Percentiles rank a stretch among this genome's conserved stretches.
phyloP scores from a whole-genome alignment of 2,329 filamentous ascomycete genomes.

The Beauveria rudraprayagi region DNA sequence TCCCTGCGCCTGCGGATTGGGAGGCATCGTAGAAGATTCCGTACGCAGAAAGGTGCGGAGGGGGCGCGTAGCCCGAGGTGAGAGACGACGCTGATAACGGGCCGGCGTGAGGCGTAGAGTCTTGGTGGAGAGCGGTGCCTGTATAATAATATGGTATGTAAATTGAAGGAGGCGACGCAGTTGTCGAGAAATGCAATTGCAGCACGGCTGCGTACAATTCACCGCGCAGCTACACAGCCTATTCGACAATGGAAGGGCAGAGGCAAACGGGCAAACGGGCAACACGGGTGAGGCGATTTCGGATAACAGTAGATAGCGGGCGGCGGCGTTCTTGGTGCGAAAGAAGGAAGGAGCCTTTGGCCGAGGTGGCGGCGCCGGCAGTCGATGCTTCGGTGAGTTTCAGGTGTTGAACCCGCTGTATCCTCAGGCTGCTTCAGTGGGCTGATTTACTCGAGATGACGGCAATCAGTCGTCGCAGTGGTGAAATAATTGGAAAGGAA shows the following conservation, averaged over 20 bases:
- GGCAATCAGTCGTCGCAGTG: background rate
- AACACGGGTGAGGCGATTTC: background rate
- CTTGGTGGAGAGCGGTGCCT: background rate
- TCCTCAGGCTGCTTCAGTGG: background rate
- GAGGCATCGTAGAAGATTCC: background rate
- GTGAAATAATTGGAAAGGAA: background rate
- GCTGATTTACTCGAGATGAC: background rate
- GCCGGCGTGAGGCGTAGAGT: background rate
- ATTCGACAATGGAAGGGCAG: background rate
- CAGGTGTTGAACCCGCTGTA: background rate
- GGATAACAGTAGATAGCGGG: background rate
- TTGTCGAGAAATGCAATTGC: background rate
- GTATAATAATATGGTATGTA: background rate
- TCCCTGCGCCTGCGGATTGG: slow-evolving; percentile 23
- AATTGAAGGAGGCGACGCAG: background rate
- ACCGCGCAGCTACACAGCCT: background rate
- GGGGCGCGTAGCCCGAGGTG: background rate
- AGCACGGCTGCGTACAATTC: background rate
- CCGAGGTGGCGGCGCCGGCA: background rate
- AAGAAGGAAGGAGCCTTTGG: background rate
- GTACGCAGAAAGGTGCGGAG: background rate
- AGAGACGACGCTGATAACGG: background rate
- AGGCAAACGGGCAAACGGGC: too few species aligned
- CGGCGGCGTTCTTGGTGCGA: background rate
- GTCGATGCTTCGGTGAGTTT: background rate